These are phyloP conservation scores for Aspergillus pseudoglaucus DNA, from an alignment of 2,329 filamentous ascomycete species.

Conservation along the genomic window DNA sequence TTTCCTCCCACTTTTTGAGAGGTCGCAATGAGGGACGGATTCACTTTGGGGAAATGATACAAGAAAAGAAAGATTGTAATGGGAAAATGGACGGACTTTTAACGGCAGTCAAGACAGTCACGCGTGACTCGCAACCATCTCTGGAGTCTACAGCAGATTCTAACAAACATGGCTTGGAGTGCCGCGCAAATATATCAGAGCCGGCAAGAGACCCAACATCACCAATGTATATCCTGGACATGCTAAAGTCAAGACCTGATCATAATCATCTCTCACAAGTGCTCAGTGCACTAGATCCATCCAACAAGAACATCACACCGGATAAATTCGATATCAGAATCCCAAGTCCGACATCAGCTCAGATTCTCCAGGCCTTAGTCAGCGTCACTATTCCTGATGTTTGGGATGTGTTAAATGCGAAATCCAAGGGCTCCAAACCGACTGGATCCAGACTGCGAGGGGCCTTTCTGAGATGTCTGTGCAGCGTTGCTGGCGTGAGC, in stretches of 20 bases:
- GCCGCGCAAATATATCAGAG: slow-evolving; percentile 6
- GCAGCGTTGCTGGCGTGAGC: slow-evolving; percentile 70
- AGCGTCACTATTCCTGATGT: slow-evolving; percentile 72
- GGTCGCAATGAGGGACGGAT: too few species aligned
- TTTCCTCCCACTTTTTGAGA: slow-evolving; percentile 8
- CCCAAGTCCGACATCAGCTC: slow-evolving; percentile 63
- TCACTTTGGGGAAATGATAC: not conserved
- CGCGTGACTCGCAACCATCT: slow-evolving; percentile 12
- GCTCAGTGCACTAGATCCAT: slow-evolving; percentile 32
- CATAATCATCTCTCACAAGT: slow-evolving; percentile 23
- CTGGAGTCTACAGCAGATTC: slow-evolving; percentile 11
- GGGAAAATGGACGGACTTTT: slow-evolving; percentile 33
- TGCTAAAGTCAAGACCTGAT: slow-evolving; percentile 36
- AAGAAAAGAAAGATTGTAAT: not conserved
- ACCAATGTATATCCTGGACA: slow-evolving; percentile 26
- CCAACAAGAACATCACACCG: slow-evolving; percentile 15
- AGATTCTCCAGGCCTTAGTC: slow-evolving; percentile 69
- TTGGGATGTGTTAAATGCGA: slow-evolving; percentile 57
- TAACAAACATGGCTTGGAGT: slow-evolving; percentile 3
- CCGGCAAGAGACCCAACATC: slow-evolving; percentile 18
- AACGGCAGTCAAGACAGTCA: slow-evolving; percentile 34
- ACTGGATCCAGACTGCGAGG: slow-evolving; percentile 28
- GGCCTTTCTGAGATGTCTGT: slow-evolving; percentile 57
- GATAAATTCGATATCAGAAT: slow-evolving; percentile 50
- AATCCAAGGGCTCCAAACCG: slow-evolving; percentile 8